These are phyloP conservation scores for Aspergillus saccharolyticus DNA, from an alignment of 495 filamentous ascomycete genomes.

Conservation along the genomic window DNA sequence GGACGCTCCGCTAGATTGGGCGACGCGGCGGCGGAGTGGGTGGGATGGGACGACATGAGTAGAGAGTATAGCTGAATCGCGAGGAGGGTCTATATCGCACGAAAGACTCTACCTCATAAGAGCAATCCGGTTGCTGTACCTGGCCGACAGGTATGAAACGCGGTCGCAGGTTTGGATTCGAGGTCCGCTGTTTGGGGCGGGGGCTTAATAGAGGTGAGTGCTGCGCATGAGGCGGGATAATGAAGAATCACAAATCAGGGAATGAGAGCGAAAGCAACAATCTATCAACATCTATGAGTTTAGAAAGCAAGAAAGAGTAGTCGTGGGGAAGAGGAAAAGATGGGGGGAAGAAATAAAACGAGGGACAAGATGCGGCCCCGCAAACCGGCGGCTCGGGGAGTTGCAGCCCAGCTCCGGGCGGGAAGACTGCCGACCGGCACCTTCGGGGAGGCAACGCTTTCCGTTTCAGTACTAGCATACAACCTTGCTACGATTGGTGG, in stretches of 20 bases:
- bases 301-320: neutral
- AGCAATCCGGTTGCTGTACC: too few relatives aligned
- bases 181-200: conserved; percentile 14
- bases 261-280: neutral
- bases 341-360: conserved; percentile 6
- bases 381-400: conserved; percentile 31
- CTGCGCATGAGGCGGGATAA: conserved; percentile 4
- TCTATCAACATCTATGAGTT: neutral
- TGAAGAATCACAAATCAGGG: too few relatives aligned
- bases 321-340: neutral
- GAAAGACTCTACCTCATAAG: too few relatives aligned
- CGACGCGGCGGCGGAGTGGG: conserved; percentile 18
- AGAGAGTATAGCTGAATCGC: neutral
- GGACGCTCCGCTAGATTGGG: conserved; percentile 15
- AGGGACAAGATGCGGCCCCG: conserved; percentile 24
- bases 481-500: neutral
- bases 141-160: neutral
- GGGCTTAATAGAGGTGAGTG: conserved; percentile 1
- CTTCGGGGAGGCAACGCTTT: neutral
- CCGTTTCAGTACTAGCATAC: neutral
- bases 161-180: neutral
- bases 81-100: neutral
- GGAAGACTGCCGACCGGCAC: neutral
- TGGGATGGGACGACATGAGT: conserved; percentile 25
- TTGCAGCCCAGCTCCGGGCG: conserved; percentile 23